Conservation (phyloP, 768 basidiomycete genomes). For the Lactifluus piperatus region DNA sequence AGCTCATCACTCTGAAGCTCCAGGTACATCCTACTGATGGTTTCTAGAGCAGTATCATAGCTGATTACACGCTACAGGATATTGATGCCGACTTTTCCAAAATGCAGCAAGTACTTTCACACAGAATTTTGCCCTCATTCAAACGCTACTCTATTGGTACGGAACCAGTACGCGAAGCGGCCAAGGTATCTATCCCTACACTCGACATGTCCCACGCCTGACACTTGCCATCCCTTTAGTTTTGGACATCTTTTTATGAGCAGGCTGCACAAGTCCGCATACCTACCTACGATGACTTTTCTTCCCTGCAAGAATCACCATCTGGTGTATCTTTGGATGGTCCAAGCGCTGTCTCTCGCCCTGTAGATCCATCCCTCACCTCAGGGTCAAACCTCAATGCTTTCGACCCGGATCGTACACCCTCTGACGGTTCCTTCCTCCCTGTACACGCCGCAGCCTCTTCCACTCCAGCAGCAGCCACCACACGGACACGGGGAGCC, state of each 20-base stretch:
- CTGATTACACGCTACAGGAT: slow-evolving; percentile 41
- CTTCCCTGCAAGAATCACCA: slow-evolving; percentile 22
- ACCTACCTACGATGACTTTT: slow-evolving; percentile 61
- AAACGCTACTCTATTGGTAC: slow-evolving; percentile 84
- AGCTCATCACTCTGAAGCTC: slow-evolving; percentile 84
- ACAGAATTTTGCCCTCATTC: slow-evolving; percentile 75
- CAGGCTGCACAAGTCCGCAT: slow-evolving; percentile 84
- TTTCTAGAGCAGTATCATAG: neutral
- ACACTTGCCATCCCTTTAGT: slow-evolving; percentile 38
- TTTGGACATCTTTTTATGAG: slow-evolving; percentile 96
- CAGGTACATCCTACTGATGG: slow-evolving; percentile 43
- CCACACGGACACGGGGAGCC: neutral
- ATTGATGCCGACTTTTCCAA: slow-evolving; percentile 91
- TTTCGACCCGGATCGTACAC: slow-evolving; percentile 38
- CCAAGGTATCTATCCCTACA: slow-evolving; percentile 46
- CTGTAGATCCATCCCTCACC: slow-evolving; percentile 17
- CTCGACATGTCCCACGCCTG: neutral
- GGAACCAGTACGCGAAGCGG: slow-evolving; percentile 83
- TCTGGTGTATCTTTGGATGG: neutral
- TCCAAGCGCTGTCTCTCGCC: neutral
- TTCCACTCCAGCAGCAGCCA: slow-evolving; percentile 59
- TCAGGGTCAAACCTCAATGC: slow-evolving; percentile 1
- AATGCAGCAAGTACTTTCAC: slow-evolving; percentile 79
- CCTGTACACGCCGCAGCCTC: slow-evolving; percentile 64
- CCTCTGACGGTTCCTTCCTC: slow-evolving; percentile 66